These are phyloP conservation scores for Neonothopanus nambi DNA, from an alignment of 1,284 basidiomycete species.

Conservation along the genomic window DNA sequence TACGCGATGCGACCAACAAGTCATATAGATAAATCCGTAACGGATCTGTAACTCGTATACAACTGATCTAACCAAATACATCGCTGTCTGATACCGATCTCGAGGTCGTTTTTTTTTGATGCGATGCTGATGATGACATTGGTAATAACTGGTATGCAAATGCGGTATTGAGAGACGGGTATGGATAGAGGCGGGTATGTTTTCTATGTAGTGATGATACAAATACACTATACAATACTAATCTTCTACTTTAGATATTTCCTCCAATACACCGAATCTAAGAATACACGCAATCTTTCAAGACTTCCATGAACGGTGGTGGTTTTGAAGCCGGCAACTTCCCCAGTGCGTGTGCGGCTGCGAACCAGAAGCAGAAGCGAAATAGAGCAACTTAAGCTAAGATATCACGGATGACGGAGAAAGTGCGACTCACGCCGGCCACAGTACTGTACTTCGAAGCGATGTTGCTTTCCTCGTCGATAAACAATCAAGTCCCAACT, in stretches of 20 bases:
- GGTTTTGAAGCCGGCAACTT: slow-evolving; percentile 43
- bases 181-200: neutral
- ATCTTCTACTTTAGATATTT: neutral
- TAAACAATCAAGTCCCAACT: slow-evolving; percentile 72
- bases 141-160: neutral
- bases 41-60: slow-evolving; percentile 22
- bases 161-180: neutral
- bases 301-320: slow-evolving; percentile 69
- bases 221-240: slow-evolving; percentile 1
- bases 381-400: no score
- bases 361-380: slow-evolving; percentile 1
- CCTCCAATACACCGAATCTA: neutral
- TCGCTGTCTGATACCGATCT: no score
- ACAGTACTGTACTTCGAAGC: slow-evolving; percentile 68
- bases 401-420: neutral
- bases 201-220: neutral
- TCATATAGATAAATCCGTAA: slow-evolving; percentile 57
- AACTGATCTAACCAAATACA: neutral
- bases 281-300: slow-evolving; percentile 32
- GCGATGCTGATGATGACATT: no score
- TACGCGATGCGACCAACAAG: slow-evolving; percentile 72
- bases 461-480: slow-evolving; percentile 58
- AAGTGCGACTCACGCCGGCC: slow-evolving; percentile 49
- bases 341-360: slow-evolving; percentile 54
- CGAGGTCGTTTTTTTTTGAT: no score